Evolutionary conservation across 1,284 basidiomycete species (phyloP).

Genomic region (Tilletia walkeri): DNA sequence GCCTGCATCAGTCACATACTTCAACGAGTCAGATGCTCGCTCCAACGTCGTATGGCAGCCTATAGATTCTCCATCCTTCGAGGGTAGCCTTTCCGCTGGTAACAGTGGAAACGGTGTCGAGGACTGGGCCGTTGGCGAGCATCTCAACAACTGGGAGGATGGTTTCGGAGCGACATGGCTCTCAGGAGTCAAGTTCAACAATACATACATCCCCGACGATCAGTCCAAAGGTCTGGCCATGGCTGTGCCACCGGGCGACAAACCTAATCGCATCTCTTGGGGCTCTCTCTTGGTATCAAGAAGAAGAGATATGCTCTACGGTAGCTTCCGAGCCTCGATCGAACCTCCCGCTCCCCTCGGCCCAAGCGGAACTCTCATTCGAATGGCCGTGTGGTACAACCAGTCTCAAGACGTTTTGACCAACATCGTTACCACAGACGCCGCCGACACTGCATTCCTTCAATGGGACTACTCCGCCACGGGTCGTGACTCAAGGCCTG

Average conservation of each 20-base stretch:
- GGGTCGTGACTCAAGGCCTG: slow-evolving; percentile 27
- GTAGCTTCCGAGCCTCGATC: slow-evolving; percentile 42
- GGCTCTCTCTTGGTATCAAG: slow-evolving; percentile 42
- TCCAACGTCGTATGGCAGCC: slow-evolving; percentile 35
- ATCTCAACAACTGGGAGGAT: slow-evolving; percentile 40
- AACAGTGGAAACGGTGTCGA: slow-evolving; percentile 19
- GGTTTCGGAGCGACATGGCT: slow-evolving; percentile 40
- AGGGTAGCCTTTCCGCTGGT: slow-evolving; percentile 24
- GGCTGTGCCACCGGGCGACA: slow-evolving; percentile 35
- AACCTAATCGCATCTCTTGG: slow-evolving; percentile 34
- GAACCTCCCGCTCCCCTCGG: slow-evolving; percentile 30
- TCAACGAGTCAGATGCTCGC: slow-evolving; percentile 38
- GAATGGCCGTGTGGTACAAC: slow-evolving; percentile 18
- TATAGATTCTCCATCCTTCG: slow-evolving; percentile 30
- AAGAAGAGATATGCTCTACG: slow-evolving; percentile 45
- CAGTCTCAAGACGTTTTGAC: slow-evolving; percentile 28
- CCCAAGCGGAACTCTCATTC: slow-evolving; percentile 21
- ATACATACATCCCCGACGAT: slow-evolving; percentile 29
- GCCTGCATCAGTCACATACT: slow-evolving; percentile 43
- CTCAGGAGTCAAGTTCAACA: slow-evolving; percentile 39
- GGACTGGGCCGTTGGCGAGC: slow-evolving; percentile 35
- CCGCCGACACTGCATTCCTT: slow-evolving; percentile 32
- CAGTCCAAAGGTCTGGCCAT: slow-evolving; percentile 27
- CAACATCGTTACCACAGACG: slow-evolving; percentile 23
- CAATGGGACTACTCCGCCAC: slow-evolving; percentile 41